These are phyloP conservation scores for Fonsecaea multimorphosa DNA, from an alignment of 2,329 filamentous ascomycete genomes.

Conservation along the genomic window DNA sequence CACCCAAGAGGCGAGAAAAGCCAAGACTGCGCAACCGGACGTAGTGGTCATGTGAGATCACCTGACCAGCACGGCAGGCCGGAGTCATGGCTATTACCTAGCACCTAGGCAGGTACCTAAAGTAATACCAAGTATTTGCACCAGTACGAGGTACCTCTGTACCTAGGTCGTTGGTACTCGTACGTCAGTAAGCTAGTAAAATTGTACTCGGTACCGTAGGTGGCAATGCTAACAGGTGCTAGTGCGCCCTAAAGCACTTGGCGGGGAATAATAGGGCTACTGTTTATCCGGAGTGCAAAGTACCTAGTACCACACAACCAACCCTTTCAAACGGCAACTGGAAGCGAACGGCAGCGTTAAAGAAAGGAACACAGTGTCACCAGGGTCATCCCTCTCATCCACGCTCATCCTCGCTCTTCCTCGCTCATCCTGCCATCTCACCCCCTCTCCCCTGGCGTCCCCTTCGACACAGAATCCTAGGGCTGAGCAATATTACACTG, in stretches of 20 bases:
- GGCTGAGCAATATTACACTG: slow-evolving; percentile 1
- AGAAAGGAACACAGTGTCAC: slow-evolving; percentile 2
- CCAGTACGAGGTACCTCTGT: too few relatives aligned
- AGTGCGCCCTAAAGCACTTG: background rate
- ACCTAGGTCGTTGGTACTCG: too few relatives aligned
- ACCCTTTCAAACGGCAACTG: slow-evolving; percentile 4
- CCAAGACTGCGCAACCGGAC: background rate
- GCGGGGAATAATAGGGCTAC: background rate
- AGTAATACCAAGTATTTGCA: too few relatives aligned
- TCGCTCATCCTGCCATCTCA: slow-evolving; percentile 11
- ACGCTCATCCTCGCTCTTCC: slow-evolving; percentile 1
- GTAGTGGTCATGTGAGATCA: slow-evolving; percentile 18
- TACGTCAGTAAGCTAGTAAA: background rate
- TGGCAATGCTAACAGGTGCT: background rate
- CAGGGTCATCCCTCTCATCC: slow-evolving; percentile 4
- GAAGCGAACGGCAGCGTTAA: slow-evolving; percentile 4
- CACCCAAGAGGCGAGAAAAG: background rate
- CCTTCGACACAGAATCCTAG: background rate
- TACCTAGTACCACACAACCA: too few relatives aligned
- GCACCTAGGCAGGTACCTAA: too few relatives aligned
- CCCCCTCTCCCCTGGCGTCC: background rate
- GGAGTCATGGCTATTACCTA: background rate
- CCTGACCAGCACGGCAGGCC: slow-evolving; percentile 1
- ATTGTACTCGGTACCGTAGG: background rate
- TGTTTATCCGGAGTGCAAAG: too few relatives aligned